These are phyloP conservation scores for Ilex asprella DNA, from an alignment of 257 asterid species.

Conservation along the genomic window DNA sequence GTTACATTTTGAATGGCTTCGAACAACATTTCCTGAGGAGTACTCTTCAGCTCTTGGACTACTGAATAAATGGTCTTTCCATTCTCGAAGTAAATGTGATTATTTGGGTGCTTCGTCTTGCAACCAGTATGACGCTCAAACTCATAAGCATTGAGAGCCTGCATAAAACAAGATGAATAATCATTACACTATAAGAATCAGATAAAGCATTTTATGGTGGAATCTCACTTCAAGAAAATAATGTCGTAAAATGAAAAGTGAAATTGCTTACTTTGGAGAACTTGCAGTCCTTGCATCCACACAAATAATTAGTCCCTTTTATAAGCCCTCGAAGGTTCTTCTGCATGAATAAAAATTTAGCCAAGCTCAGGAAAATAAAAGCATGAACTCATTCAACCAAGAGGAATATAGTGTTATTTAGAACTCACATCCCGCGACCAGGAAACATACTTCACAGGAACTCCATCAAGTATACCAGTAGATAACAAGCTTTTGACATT, in stretches of 20 bases:
- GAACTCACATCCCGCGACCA: conserved; percentile 77
- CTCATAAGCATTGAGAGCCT: conserved; percentile 64
- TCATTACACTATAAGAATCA: too few relatives aligned
- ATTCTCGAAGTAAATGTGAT: conserved; percentile 67
- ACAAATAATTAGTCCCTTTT: conserved; percentile 62
- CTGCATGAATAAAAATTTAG: conserved; percentile 34
- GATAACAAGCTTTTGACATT: conserved; percentile 68
- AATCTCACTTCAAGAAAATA: not conserved
- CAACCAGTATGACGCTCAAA: conserved; percentile 80
- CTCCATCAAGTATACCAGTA: conserved; percentile 87
- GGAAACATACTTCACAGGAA: conserved; percentile 79
- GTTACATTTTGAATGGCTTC: conserved; percentile 46
- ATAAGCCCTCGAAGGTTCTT: conserved; percentile 58
- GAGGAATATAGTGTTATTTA: not conserved
- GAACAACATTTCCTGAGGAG: conserved; percentile 53
- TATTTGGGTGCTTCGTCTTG: conserved; percentile 81
- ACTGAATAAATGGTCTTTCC: conserved; percentile 68
- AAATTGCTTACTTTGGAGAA: conserved; percentile 41
- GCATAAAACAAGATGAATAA: conserved; percentile 3
- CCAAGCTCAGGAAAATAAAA: not conserved
- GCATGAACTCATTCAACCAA: too few relatives aligned
- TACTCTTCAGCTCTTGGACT: conserved; percentile 66
- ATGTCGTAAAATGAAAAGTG: not conserved
- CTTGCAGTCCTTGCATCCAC: conserved; percentile 70
- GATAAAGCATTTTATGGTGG: too few relatives aligned